Percentiles rank a stretch among this genome's conserved stretches.
Conservation (phyloP, 1,284 basidiomycete genomes). For the Ganoderma multipileum region DNA sequence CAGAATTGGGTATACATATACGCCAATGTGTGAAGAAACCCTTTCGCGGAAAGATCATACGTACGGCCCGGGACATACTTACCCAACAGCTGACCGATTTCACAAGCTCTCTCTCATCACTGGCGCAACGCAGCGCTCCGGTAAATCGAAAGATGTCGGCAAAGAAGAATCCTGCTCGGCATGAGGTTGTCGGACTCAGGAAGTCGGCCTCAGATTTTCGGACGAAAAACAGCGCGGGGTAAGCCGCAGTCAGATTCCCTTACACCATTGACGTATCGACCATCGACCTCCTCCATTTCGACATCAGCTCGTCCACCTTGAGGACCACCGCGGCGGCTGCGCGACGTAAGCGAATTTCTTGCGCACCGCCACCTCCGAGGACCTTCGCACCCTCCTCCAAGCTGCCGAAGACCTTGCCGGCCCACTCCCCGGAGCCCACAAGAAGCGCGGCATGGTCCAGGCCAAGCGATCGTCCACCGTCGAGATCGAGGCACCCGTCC, state of each 20-base stretch:
- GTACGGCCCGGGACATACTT: neutral
- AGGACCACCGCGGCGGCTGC: slow-evolving; percentile 83
- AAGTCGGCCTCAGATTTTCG: neutral
- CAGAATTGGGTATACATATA: neutral
- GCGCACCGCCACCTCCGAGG: slow-evolving; percentile 69
- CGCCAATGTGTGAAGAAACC: neutral
- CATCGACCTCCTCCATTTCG: slow-evolving; percentile 81
- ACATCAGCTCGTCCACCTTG: slow-evolving; percentile 79
- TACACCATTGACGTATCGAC: slow-evolving; percentile 40
- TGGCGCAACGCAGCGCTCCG: neutral
- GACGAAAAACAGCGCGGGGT: neutral
- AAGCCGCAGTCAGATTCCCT: neutral
- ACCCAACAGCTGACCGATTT: neutral
- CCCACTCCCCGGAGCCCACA: slow-evolving; percentile 85
- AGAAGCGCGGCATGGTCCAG: slow-evolving; percentile 77
- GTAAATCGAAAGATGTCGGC: neutral
- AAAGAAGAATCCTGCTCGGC: neutral
- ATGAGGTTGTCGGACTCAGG: neutral
- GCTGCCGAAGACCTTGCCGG: slow-evolving; percentile 66
- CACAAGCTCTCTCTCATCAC: neutral
- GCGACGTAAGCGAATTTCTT: slow-evolving; percentile 65
- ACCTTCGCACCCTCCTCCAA: slow-evolving; percentile 72
- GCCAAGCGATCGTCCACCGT: slow-evolving; percentile 78
- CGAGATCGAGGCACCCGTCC: slow-evolving; percentile 77
- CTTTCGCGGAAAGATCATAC: neutral